Evolutionary conservation across 2,329 filamentous ascomycete genomes (phyloP).

Genomic region (Colletotrichum australisinense): DNA sequence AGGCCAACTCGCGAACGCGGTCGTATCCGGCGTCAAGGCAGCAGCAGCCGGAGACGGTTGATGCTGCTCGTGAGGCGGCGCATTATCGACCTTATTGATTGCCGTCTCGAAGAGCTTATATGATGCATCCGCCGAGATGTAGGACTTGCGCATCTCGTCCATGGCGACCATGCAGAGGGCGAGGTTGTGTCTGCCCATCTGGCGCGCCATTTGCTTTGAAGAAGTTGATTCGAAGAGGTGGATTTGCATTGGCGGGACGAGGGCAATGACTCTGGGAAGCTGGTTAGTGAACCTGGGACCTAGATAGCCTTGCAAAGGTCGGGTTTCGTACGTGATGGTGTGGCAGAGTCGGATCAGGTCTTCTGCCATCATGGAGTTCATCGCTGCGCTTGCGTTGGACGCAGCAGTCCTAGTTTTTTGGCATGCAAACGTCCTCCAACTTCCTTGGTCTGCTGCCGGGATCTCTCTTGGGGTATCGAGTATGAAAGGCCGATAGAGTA

Average conservation of each 20-base stretch:
- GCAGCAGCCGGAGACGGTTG: constrained; percentile 1
- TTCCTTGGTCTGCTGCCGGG: constrained; percentile 12
- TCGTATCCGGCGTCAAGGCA: background rate
- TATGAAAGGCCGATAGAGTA: constrained; percentile 30
- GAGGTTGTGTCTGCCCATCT: constrained; percentile 29
- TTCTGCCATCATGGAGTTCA: constrained; percentile 27
- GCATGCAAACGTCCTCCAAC: constrained; percentile 23
- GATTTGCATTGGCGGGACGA: constrained; percentile 31
- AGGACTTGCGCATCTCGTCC: constrained; percentile 26
- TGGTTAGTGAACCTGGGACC: background rate
- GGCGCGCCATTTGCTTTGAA: constrained; percentile 24
- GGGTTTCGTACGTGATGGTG: constrained; percentile 10
- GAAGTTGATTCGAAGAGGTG: constrained; percentile 30
- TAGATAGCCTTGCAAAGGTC: background rate
- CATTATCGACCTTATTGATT: constrained; percentile 20
- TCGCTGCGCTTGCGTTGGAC: constrained; percentile 13
- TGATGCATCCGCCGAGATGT: constrained; percentile 26
- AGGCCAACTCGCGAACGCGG: background rate
- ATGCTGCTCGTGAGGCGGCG: background rate
- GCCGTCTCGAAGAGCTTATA: constrained; percentile 28
- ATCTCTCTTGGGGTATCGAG: constrained; percentile 25
- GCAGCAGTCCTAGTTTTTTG: constrained; percentile 27
- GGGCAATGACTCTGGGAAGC: constrained; percentile 10
- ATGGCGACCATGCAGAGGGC: constrained; percentile 30
- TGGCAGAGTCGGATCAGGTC: constrained; percentile 25